Evolutionary conservation across 2,329 filamentous ascomycete genomes (phyloP).

Genomic region (Colletotrichum sansevieriae): DNA sequence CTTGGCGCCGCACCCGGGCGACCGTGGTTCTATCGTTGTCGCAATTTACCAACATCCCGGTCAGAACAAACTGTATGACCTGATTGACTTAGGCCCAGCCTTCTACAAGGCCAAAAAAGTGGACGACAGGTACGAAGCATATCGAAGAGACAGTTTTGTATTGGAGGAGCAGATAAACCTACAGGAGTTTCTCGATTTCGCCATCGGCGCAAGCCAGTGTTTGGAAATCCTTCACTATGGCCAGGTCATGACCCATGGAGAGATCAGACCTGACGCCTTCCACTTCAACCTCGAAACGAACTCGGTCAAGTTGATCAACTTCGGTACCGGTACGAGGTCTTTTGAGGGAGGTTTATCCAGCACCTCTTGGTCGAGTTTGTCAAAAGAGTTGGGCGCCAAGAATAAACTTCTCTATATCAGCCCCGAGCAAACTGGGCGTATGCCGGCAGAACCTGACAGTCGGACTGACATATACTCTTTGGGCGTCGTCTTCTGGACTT

Average conservation of each 20-base stretch:
- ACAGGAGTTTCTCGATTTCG: constrained; percentile 87
- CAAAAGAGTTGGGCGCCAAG: constrained; percentile 86
- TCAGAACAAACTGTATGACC: constrained; percentile 75
- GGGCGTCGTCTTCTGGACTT: constrained; percentile 89
- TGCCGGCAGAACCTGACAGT: constrained; percentile 91
- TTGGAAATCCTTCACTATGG: constrained; percentile 93
- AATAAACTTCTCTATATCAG: constrained; percentile 93
- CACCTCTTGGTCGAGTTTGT: constrained; percentile 87
- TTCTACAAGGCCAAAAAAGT: constrained; percentile 71
- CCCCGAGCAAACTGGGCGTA: constrained; percentile 92
- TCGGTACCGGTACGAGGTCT: constrained; percentile 86
- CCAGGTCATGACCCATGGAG: constrained; percentile 87
- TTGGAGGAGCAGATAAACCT: constrained; percentile 75
- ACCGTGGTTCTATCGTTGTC: constrained; percentile 79
- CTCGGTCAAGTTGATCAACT: constrained; percentile 83
- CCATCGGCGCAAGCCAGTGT: constrained; percentile 87
- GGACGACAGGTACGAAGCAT: constrained; percentile 63
- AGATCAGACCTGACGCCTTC: constrained; percentile 91
- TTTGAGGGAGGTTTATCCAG: constrained; percentile 92
- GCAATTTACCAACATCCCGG: constrained; percentile 87
- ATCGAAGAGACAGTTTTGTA: constrained; percentile 58
- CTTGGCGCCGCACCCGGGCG: constrained; percentile 75
- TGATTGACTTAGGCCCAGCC: constrained; percentile 83
- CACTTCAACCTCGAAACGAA: constrained; percentile 82
- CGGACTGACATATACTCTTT: constrained; percentile 95